A percentile compares a stretch with the other conserved stretches of the same genome.
These are phyloP conservation scores for Mycocentrospora acerina DNA, from an alignment of 2,329 filamentous ascomycete genomes.

Conservation along the genomic window DNA sequence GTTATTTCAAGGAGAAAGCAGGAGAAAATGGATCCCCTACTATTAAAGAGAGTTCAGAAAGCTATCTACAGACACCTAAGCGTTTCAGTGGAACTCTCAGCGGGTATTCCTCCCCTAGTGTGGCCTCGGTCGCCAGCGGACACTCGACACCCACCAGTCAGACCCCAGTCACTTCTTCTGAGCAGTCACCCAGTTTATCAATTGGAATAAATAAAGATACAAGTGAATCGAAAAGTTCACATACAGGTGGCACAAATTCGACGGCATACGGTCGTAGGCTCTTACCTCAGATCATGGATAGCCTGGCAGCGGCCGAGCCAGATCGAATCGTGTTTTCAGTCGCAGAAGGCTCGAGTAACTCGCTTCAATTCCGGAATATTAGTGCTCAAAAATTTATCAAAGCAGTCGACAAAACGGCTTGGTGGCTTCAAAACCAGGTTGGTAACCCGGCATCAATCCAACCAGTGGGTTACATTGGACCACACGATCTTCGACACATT, in stretches of 20 bases:
- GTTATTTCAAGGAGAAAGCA: conserved; percentile 11
- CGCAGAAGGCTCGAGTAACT: conserved; percentile 5
- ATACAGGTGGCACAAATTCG: no score
- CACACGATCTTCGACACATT: conserved; percentile 41
- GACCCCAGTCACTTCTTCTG: neutral
- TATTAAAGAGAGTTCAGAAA: conserved; percentile 3
- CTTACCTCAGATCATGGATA: conserved; percentile 26
- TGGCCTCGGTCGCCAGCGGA: conserved; percentile 1
- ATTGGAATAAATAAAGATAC: no score
- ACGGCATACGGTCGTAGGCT: conserved; percentile 17
- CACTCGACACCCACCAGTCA: conserved; percentile 3
- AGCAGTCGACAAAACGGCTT: conserved; percentile 38
- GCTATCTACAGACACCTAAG: conserved; percentile 6
- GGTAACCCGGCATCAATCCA: conserved; percentile 18
- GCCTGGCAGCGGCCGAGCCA: conserved; percentile 17
- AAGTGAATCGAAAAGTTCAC: no score
- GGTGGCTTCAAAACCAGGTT: conserved; percentile 27
- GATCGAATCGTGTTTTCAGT: conserved; percentile 21
- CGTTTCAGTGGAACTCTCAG: neutral
- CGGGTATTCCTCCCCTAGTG: conserved; percentile 9
- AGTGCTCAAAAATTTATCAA: conserved; percentile 31
- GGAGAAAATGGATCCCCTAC: conserved; percentile 44
- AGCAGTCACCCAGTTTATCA: no score
- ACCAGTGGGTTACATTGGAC: conserved; percentile 29
- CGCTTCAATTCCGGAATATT: conserved; percentile 19